Conservation (phyloP, 208 protist genomes). For the Acanthamoeba healyi region DNA sequence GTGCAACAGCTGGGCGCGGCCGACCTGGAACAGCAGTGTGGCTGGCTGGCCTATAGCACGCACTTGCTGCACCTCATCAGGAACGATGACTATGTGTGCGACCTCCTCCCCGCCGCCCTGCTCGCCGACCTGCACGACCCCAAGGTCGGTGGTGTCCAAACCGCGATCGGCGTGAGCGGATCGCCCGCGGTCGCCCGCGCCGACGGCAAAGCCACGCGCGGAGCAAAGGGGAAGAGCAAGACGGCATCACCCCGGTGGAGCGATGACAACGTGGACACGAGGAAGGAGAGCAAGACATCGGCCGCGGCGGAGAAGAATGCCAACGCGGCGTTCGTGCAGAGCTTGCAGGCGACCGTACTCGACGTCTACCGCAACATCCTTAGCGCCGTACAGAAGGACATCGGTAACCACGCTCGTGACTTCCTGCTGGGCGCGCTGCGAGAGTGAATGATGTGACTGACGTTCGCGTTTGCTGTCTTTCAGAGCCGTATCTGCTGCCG, state of each 20-base stretch:
- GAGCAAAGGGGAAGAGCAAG: slow-evolving; percentile 40
- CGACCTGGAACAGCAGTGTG: background rate
- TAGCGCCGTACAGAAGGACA: background rate
- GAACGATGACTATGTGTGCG: slow-evolving; percentile 7
- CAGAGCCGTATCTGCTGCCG: slow-evolving; percentile 36
- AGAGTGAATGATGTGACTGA: too few species aligned
- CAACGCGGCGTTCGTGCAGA: background rate
- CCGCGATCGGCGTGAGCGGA: too few species aligned
- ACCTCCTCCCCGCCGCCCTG: background rate
- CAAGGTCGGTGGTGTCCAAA: background rate
- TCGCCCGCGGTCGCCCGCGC: background rate
- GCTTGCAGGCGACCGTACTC: background rate
- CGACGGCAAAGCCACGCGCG: background rate
- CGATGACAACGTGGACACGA: background rate
- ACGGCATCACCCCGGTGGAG: background rate
- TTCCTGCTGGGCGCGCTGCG: background rate
- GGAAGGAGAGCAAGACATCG: too few species aligned
- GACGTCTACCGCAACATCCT: slow-evolving; percentile 19
- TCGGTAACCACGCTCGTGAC: background rate
- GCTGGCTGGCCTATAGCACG: background rate
- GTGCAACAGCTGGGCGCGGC: background rate
- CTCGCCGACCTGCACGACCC: background rate
- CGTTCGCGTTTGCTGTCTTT: background rate
- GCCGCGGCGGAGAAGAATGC: background rate
- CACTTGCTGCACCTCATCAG: slow-evolving; percentile 10